Conservation (phyloP, 345 rosid genomes). For the Hypericum androsaemum region DNA sequence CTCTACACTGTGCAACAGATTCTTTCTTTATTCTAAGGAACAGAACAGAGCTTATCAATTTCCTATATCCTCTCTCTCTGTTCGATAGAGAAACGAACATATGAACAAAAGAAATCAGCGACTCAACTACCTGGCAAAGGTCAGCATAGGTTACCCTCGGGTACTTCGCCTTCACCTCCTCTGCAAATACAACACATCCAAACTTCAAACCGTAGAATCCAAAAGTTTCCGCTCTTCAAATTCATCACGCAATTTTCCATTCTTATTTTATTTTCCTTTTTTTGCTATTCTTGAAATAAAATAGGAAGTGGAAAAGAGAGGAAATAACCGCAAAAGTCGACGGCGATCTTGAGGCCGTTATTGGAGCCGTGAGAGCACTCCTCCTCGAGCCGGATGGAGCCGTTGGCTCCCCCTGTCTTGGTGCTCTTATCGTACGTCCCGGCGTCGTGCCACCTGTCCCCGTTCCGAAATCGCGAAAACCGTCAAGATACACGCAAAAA, state of each 20-base stretch:
- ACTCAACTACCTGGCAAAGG: constrained; percentile 37
- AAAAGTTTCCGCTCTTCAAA: background rate
- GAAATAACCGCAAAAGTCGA: constrained; percentile 62
- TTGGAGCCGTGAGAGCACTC: constrained; percentile 69
- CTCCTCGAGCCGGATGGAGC: constrained; percentile 80
- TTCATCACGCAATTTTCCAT: no score
- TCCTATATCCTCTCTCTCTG: no score
- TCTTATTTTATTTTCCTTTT: no score
- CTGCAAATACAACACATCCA: constrained; percentile 20
- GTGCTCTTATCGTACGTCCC: constrained; percentile 75
- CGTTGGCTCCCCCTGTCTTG: constrained; percentile 87
- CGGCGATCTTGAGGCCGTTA: constrained; percentile 69
- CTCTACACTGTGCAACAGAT: constrained; percentile 56
- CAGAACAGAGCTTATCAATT: no score
- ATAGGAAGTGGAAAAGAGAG: background rate
- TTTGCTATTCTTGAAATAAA: no score
- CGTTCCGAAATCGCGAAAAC: constrained; percentile 8
- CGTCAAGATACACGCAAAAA: background rate
- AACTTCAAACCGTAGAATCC: background rate
- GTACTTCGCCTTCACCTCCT: constrained; percentile 68
- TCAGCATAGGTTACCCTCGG: constrained; percentile 80
- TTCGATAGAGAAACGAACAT: no score
- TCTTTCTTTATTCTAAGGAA: no score
- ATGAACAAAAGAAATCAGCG: background rate
- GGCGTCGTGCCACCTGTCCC: constrained; percentile 91